Evolutionary conservation across 805 yeast species (phyloP).

Genomic region (Ogataea kodamae): DNA sequence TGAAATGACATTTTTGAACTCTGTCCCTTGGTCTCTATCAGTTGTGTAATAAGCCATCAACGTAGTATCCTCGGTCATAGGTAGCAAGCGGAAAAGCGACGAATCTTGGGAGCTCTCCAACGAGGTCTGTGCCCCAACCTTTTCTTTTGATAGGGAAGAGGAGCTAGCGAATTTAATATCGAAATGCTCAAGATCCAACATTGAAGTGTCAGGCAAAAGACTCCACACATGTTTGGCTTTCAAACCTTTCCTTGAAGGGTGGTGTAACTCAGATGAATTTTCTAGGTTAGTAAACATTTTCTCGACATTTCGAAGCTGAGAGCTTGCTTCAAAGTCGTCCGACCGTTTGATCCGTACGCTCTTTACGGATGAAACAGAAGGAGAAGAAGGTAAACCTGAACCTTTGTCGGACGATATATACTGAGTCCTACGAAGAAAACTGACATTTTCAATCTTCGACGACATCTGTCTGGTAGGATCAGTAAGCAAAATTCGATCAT

Average conservation of each 20-base stretch:
- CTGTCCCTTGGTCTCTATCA: conserved; percentile 39
- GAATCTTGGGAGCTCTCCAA: conserved; percentile 39
- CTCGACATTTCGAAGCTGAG: conserved; percentile 70
- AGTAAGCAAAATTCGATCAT: conserved; percentile 69
- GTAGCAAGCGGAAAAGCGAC: conserved; percentile 70
- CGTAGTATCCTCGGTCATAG: conserved; percentile 59
- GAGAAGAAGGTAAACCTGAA: conserved; percentile 1
- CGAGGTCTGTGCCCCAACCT: conserved; percentile 21
- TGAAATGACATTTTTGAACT: conserved; percentile 41
- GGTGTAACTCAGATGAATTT: conserved; percentile 49
- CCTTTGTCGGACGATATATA: conserved; percentile 69
- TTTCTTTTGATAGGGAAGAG: conserved; percentile 44
- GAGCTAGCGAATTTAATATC: conserved; percentile 60
- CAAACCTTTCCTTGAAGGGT: conserved; percentile 73
- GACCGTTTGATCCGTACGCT: conserved; percentile 24
- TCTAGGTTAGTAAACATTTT: conserved; percentile 59
- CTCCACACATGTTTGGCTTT: conserved; percentile 78
- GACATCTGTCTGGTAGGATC: conserved; percentile 64
- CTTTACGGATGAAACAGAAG: neutral
- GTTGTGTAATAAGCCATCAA: conserved; percentile 73
- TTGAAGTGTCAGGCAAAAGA: conserved; percentile 84
- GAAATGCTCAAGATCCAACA: conserved; percentile 74
- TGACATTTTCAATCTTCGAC: conserved; percentile 34
- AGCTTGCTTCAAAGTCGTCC: conserved; percentile 50
- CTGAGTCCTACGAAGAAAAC: conserved; percentile 91